Percentiles rank a stretch among this genome's conserved stretches.
Conservation (phyloP, 2,329 filamentous ascomycete species). For the Neopestalotiopsis rosae region DNA sequence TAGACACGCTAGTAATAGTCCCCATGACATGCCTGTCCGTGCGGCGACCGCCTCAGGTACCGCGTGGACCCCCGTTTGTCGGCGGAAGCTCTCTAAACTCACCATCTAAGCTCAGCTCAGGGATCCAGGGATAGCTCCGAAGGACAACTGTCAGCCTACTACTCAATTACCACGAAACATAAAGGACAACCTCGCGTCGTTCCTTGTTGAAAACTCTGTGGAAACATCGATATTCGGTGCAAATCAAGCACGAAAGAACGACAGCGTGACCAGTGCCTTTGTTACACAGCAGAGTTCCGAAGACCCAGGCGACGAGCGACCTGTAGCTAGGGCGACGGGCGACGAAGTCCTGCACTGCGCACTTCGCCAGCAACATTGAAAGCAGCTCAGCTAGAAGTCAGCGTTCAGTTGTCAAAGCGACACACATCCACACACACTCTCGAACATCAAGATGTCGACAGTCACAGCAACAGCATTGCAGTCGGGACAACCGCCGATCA, state of each 20-base stretch:
- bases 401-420: neutral
- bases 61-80: neutral
- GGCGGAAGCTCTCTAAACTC: neutral
- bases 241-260: neutral
- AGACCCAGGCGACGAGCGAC: neutral
- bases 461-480: slow-evolving; percentile 78
- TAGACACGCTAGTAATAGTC: neutral
- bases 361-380: neutral
- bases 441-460: slow-evolving; percentile 71
- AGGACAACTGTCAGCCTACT: neutral
- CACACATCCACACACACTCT: neutral
- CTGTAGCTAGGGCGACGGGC: neutral
- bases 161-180: neutral
- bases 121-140: neutral
- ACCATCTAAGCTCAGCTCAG: neutral
- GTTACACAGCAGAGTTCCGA: neutral
- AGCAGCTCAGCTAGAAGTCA: neutral
- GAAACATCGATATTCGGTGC: neutral
- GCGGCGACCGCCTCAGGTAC: neutral
- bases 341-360: neutral
- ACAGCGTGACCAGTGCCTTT: neutral
- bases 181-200: neutral
- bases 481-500: slow-evolving; percentile 77
- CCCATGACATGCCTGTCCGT: neutral
- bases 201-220: no score